Evolutionary conservation across 108 stramenopile species (phyloP).

Genomic region (Schizochytrium sp.): DNA sequence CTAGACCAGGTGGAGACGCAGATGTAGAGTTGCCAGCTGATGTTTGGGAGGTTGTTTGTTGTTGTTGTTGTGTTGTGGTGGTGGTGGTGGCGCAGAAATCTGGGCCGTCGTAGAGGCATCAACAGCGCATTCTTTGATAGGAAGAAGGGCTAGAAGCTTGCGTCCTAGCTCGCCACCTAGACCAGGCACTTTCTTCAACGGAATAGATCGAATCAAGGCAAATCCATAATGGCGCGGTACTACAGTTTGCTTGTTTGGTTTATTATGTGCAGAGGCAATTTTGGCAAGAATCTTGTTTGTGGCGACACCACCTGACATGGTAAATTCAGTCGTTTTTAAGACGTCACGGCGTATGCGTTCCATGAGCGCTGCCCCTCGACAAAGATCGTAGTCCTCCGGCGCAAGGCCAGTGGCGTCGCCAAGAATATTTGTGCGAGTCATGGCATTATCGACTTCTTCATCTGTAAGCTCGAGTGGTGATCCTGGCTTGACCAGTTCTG

Average conservation of each 20-base stretch:
- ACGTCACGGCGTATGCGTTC: conserved; percentile 68
- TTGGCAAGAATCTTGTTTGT: conserved; percentile 72
- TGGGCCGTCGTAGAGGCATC: not conserved
- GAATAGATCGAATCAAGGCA: conserved; percentile 64
- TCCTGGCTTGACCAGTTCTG: conserved; percentile 43
- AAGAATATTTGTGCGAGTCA: not conserved
- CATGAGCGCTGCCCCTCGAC: conserved; percentile 67
- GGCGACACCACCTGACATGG: conserved; percentile 71
- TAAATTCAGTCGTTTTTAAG: conserved; percentile 66
- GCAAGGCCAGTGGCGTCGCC: not conserved
- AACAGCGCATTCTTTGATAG: not conserved
- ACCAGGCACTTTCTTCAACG: conserved; percentile 66
- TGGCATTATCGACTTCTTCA: conserved; percentile 60
- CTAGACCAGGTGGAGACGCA: not conserved
- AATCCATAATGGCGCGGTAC: conserved; percentile 64
- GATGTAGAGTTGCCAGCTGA: not conserved
- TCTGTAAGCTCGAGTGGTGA: conserved; percentile 36
- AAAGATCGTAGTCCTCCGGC: conserved; percentile 60
- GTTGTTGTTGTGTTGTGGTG: not conserved
- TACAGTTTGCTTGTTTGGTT: conserved; percentile 72
- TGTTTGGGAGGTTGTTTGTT: not conserved
- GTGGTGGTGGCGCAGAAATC: not conserved
- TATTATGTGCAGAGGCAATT: conserved; percentile 70
- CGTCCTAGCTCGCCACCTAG: conserved; percentile 72
- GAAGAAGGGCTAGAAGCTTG: conserved; percentile 34